A percentile compares a stretch with the other conserved stretches of the same genome.
Evolutionary conservation across 2,329 filamentous ascomycete species (phyloP).

Genomic region (Colletotrichum kahawae): DNA sequence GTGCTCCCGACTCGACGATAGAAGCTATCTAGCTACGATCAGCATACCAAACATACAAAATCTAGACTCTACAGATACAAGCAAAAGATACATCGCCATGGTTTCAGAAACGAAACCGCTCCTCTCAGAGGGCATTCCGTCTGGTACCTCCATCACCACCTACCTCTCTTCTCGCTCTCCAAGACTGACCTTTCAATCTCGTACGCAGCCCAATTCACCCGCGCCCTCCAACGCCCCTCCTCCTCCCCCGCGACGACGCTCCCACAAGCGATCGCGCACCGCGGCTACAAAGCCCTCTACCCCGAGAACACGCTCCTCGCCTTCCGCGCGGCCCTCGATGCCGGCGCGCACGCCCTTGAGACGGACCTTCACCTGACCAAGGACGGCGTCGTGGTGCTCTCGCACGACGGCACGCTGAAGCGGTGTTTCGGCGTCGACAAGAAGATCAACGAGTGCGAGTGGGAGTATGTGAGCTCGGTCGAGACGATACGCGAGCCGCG

Average conservation of each 20-base stretch:
- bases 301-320: constrained; percentile 89
- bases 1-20: neutral
- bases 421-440: constrained; percentile 81
- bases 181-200: neutral
- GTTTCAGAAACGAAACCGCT: neutral
- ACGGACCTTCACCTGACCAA: constrained; percentile 85
- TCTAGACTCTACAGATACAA: neutral
- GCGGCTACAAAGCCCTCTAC: constrained; percentile 76
- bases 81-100: neutral
- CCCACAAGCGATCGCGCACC: constrained; percentile 79
- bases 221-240: constrained; percentile 30
- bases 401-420: constrained; percentile 79
- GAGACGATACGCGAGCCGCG: constrained; percentile 71
- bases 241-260: constrained; percentile 30
- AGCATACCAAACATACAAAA: neutral
- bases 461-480: constrained; percentile 73
- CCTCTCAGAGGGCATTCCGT: neutral
- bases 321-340: constrained; percentile 74
- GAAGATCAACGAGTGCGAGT: constrained; percentile 77
- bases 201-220: constrained; percentile 36
- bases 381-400: constrained; percentile 85
- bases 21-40: neutral
- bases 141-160: neutral
- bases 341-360: constrained; percentile 82
- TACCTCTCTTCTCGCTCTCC: accelerated